Evolutionary conservation across 257 asterid species (phyloP).

Genomic region (Jasminum sambac): DNA sequence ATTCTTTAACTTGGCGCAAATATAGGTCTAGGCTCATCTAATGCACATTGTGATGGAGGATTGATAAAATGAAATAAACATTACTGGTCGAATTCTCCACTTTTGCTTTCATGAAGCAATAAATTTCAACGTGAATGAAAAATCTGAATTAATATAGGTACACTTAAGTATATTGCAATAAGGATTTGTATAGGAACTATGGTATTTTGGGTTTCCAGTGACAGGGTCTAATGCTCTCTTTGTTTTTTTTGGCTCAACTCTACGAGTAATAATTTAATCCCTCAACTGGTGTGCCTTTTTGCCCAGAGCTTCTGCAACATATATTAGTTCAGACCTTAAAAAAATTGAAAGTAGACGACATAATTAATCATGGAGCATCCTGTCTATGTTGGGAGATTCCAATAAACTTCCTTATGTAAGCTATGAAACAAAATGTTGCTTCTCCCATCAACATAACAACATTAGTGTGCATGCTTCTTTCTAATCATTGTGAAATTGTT

Average conservation of each 20-base stretch:
- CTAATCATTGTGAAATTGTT: constrained; percentile 8
- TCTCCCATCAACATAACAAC: constrained; percentile 20
- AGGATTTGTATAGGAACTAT: neutral
- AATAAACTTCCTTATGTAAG: constrained; percentile 11
- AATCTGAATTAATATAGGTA: too few relatives aligned
- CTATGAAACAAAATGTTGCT: constrained; percentile 19
- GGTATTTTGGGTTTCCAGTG: neutral
- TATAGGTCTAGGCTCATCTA: constrained; percentile 8
- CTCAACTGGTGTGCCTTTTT: neutral
- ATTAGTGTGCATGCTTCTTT: constrained; percentile 3
- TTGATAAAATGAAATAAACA: neutral
- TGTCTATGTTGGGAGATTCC: constrained; percentile 12
- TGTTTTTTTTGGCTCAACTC: neutral
- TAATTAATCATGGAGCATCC: neutral
- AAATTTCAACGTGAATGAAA: neutral
- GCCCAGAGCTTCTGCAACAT: neutral
- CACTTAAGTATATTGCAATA: constrained; percentile 3
- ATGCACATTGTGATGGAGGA: neutral
- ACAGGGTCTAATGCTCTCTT: neutral
- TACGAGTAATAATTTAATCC: neutral
- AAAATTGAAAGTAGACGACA: neutral
- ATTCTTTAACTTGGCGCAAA: neutral
- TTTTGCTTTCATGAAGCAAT: neutral
- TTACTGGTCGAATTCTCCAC: constrained; percentile 1
- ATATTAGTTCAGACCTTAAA: neutral